Base-by-base conservation (phyloP, 2,329 filamentous ascomycete species). In the Atkinsonella hypoxylon region DNA sequence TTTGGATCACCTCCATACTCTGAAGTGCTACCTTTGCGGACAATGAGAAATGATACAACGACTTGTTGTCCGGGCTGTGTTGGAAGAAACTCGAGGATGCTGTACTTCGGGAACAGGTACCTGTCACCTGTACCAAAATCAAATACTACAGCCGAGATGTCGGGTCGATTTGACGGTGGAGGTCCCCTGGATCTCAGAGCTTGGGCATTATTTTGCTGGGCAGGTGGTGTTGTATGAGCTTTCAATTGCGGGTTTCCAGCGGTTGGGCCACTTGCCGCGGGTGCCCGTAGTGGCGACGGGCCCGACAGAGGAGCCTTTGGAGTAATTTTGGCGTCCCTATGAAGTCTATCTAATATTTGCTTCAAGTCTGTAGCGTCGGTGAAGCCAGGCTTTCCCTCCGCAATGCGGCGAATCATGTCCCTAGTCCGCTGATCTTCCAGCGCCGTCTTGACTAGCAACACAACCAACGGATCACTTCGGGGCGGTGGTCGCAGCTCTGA, bases 101-200 rank as follows among this genome's bases (percentile, higher is more conserved):
- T 86, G 61, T 86, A 84, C 57, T 83, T 86, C 2, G 87, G 87
- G 55, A 93, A 90, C 45, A 88, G 69, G 62, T 87, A 90, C 26
- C 86, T 78, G 63, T 91, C 87, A 44, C 85, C 85, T 2, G 72
- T 80, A 34, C 82, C 82, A 62, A 88, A 87, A 57, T 87, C 83
- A 54, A 89, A 78, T 1, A 84, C 78, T 13, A 86, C 71, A n/a
- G 81, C 81, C 1, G 80, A 75, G 42, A 83, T 76, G 51, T 83
- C 82, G 26, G 77, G 76, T 57, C 78, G 81, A 2, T 72, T 64
- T 8, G 64, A 61, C 17, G 74, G 74, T 2, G 75, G 71, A 1
- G 78, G 78, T 0, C 78, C 79, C 57, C 82, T 83, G 6, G 79
- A 81, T 26, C 78, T 75, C 9, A 82, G 61, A 2, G 78, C 74